phyloP scores from a whole-genome alignment of 257 asterid species.

The Mitragyna speciosa region DNA sequence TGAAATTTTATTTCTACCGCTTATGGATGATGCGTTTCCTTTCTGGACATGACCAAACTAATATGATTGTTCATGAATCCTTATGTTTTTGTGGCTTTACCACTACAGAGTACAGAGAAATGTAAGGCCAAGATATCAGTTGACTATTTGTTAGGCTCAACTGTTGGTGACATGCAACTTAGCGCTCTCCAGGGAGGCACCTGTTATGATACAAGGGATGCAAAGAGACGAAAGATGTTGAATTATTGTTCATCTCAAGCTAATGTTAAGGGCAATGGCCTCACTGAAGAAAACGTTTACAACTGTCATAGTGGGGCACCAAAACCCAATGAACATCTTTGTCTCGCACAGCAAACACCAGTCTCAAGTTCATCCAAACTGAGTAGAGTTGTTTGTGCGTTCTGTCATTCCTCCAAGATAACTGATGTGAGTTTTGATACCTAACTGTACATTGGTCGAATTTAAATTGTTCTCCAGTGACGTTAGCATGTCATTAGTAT shows the following conservation, averaged over 20 bases:
- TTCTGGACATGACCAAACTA: not conserved
- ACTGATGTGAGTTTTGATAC: slow-evolving; percentile 57
- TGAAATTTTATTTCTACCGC: not conserved
- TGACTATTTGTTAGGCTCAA: slow-evolving; percentile 29
- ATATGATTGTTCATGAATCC: not conserved
- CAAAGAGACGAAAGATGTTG: slow-evolving; percentile 67
- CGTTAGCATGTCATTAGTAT: not conserved
- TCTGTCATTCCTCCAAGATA: slow-evolving; percentile 69
- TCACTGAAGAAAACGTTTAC: slow-evolving; percentile 21
- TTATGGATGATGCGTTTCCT: not conserved
- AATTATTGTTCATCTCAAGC: slow-evolving; percentile 39
- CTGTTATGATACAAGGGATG: slow-evolving; percentile 40
- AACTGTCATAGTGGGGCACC: slow-evolving; percentile 31
- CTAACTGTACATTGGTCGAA: not conserved
- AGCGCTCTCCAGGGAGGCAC: slow-evolving; percentile 16
- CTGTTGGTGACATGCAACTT: slow-evolving; percentile 21
- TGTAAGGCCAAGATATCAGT: slow-evolving; percentile 26
- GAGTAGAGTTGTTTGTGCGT: slow-evolving; percentile 54
- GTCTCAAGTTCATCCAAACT: slow-evolving; percentile 27
- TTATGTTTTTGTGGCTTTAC: not conserved
- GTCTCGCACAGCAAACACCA: slow-evolving; percentile 30
- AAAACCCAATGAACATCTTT: slow-evolving; percentile 30
- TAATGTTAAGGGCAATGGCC: slow-evolving; percentile 25
- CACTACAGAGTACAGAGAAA: slow-evolving; percentile 37
- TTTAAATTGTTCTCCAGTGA: not conserved